A percentile compares a stretch with the other conserved stretches of the same genome.
Evolutionary conservation across 192 early-diverging fungal species (phyloP).

Genomic region (Rhizoclosmatium globosum): DNA sequence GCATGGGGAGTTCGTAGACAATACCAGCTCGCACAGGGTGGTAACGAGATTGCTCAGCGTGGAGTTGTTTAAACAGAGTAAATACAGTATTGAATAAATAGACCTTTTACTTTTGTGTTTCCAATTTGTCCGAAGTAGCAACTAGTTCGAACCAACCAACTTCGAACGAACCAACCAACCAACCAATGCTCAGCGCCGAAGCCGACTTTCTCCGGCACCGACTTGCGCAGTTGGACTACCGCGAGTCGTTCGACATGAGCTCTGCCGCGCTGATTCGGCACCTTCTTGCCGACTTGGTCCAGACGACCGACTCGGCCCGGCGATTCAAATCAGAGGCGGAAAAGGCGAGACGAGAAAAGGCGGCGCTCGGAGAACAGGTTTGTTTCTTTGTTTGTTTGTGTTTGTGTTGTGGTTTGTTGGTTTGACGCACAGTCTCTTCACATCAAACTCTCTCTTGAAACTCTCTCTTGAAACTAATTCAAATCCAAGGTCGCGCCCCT

Average conservation of each 20-base stretch:
- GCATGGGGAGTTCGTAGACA: background rate
- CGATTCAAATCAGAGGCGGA: slow-evolving; percentile 47
- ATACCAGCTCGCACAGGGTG: background rate
- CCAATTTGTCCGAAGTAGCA: too few relatives aligned
- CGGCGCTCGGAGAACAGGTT: slow-evolving; percentile 38
- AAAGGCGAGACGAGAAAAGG: slow-evolving; percentile 26
- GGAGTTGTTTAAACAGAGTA: background rate
- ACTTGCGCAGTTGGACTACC: slow-evolving; percentile 56
- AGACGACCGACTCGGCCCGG: slow-evolving; percentile 53
- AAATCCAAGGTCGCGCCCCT: slow-evolving; percentile 45
- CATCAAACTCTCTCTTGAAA: background rate
- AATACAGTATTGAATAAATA: background rate
- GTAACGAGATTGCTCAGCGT: background rate
- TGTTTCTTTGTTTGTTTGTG: background rate
- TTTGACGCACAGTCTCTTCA: background rate
- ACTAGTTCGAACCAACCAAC: too few relatives aligned
- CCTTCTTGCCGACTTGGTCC: slow-evolving; percentile 54
- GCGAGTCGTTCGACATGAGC: slow-evolving; percentile 42
- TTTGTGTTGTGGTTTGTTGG: background rate
- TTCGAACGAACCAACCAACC: background rate
- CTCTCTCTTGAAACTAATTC: background rate
- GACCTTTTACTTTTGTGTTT: background rate
- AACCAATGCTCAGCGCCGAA: slow-evolving; percentile 15
- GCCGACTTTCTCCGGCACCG: slow-evolving; percentile 47
- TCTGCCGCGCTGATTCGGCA: slow-evolving; percentile 48